Percentiles rank a stretch among this genome's conserved stretches.
These are phyloP conservation scores for Phytomonas francai DNA, from an alignment of 208 protist species.

Conservation along the genomic window DNA sequence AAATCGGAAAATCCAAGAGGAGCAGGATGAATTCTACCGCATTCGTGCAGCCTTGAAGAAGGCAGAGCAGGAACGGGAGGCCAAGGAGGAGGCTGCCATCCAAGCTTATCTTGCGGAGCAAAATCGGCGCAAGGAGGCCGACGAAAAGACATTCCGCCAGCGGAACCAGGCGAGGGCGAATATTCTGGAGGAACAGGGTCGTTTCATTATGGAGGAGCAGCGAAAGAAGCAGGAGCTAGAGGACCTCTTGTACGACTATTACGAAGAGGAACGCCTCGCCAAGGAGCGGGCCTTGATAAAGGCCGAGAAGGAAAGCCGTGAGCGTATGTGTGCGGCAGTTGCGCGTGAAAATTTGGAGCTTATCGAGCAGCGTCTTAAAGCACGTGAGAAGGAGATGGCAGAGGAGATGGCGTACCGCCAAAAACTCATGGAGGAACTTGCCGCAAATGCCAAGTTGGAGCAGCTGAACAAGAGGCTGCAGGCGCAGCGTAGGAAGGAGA, in stretches of 20 bases:
- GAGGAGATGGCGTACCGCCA: constrained; percentile 82
- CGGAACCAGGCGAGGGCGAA: constrained; percentile 63
- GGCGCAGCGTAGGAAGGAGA: constrained; percentile 64
- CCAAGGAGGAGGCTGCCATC: constrained; percentile 78
- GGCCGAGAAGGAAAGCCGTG: constrained; percentile 63
- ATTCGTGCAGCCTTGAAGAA: constrained; percentile 64
- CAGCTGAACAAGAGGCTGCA: constrained; percentile 64
- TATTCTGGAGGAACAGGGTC: constrained; percentile 77
- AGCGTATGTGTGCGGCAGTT: constrained; percentile 52
- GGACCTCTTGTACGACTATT: constrained; percentile 82
- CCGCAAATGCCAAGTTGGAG: constrained; percentile 70
- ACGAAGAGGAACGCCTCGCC: constrained; percentile 78
- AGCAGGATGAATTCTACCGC: constrained; percentile 76
- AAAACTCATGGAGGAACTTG: constrained; percentile 67
- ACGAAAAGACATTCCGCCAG: constrained; percentile 66
- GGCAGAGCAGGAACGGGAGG: constrained; percentile 62
- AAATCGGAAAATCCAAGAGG: constrained; percentile 68
- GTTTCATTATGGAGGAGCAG: constrained; percentile 74
- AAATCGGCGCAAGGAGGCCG: constrained; percentile 50
- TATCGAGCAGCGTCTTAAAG: constrained; percentile 50
- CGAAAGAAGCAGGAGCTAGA: constrained; percentile 81
- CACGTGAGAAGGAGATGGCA: constrained; percentile 42
- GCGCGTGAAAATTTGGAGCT: constrained; percentile 66
- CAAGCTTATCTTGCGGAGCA: constrained; percentile 72
- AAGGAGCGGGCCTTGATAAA: constrained; percentile 58